These are phyloP conservation scores for Saturnispora diversa DNA, from an alignment of 805 yeast species.

Conservation along the genomic window DNA sequence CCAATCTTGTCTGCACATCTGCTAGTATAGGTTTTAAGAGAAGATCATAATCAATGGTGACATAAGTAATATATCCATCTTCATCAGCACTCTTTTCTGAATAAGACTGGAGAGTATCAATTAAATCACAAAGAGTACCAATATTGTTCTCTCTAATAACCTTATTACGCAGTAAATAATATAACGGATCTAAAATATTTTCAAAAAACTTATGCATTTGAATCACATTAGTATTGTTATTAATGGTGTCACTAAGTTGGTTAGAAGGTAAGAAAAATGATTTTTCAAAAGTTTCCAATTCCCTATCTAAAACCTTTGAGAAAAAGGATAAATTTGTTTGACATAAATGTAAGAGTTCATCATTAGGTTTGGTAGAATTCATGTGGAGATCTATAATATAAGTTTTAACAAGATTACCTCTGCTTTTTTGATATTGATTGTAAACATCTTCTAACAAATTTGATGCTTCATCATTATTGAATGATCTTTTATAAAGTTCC, in stretches of 20 bases:
- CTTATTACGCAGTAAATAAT: conserved; percentile 57
- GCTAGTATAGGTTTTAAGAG: conserved; percentile 64
- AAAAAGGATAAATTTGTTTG: conserved; percentile 57
- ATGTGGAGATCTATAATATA: conserved; percentile 29
- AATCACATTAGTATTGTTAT: conserved; percentile 27
- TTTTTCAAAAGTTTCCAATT: conserved; percentile 46
- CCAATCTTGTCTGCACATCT: conserved; percentile 72
- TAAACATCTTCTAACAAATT: conserved; percentile 65
- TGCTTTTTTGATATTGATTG: conserved; percentile 50
- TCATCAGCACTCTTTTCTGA: conserved; percentile 45
- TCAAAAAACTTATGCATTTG: conserved; percentile 51
- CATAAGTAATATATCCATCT: conserved; percentile 17
- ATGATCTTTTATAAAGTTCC: conserved; percentile 23
- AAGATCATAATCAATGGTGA: conserved; percentile 41
- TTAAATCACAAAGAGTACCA: conserved; percentile 61
- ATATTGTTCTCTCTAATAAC: conserved; percentile 67
- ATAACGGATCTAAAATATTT: conserved; percentile 61
- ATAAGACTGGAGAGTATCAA: conserved; percentile 59
- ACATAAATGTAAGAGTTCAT: conserved; percentile 44
- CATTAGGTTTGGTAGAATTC: conserved; percentile 16
- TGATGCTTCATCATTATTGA: conserved; percentile 31
- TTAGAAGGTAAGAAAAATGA: conserved; percentile 36
- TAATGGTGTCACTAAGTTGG: conserved; percentile 15
- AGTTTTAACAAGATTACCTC: conserved; percentile 41
- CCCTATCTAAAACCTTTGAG: conserved; percentile 53